Evolutionary conservation across 176 grass and related monocot genomes (phyloP), one percentile per base, ranked within the genome.

Genomic region (Thalia dealbata): DNA sequence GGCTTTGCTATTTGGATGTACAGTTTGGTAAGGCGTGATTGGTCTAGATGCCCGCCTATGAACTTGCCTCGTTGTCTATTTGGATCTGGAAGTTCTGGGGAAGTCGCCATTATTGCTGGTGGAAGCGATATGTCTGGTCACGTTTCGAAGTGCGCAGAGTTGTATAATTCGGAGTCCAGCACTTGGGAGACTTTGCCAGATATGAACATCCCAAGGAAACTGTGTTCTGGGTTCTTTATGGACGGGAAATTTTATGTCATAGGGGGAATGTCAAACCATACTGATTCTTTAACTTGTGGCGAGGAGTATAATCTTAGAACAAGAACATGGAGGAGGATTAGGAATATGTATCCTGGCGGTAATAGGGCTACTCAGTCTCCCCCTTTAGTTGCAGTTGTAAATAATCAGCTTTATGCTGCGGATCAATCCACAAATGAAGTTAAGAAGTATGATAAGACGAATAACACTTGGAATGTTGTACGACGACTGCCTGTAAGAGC

Each of bases 1-100:
- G 92, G 89, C 46, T 87, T 89, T 69, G 84, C 86, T 78, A 96
- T 92, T 78, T 96, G 89, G 89, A 92, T 89, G 92, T 96, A 90
- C 77, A 85, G 82, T 71, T 71, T 92, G 73, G 50, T 87, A 54
- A 84, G 61, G 41, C 80, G 71, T 66, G 27, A 72, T 76, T 96
- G 92, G 92, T 87, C 92, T 26, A 78, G 41, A 52, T 84, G 88
- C 74, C 86, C 77, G 72, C 84, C 86, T 9, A 92, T 96, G 92
- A 91, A 92, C 73, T 67, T 92, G 56, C 80, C 84, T 44, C 89
- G 89, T 42, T 92, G 89, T 50, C 86, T 92, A 58, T 96, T 96
- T 73, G 92, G 82, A 43, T 92, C 89, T 0, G 84, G 86, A 65
- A 87, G 89, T 84, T 89, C 50, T 51, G 87, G 85, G 66, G 81